Evolutionary conservation across 108 stramenopile species (phyloP).

Genomic region (Pelagomonas calceolata): DNA sequence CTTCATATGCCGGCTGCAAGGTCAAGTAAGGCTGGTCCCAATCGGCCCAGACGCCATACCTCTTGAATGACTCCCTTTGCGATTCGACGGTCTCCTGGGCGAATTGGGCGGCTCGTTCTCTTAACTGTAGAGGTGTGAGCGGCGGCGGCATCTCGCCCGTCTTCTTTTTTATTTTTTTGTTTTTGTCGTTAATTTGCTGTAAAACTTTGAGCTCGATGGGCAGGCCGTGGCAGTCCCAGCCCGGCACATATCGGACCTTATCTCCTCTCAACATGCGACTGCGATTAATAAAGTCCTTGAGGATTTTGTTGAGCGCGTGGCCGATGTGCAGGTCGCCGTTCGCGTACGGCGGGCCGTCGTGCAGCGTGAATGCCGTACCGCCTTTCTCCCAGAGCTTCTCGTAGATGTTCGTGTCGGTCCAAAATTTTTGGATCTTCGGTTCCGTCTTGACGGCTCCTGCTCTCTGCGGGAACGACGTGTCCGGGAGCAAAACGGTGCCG

Average conservation of each 20-base stretch:
- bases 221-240: slow-evolving; percentile 99
- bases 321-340: slow-evolving; percentile 98
- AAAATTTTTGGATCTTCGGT: slow-evolving; percentile 77
- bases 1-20: slow-evolving; percentile 87
- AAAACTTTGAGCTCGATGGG: slow-evolving; percentile 98
- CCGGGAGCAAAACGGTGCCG: slow-evolving; percentile 57
- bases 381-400: slow-evolving; percentile 54
- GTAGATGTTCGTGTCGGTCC: slow-evolving; percentile 73
- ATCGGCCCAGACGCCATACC: slow-evolving; percentile 91
- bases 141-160: slow-evolving; percentile 33
- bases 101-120: slow-evolving; percentile 74
- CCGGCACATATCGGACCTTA: slow-evolving; percentile 91
- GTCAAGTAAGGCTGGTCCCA: slow-evolving; percentile 94
- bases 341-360: slow-evolving; percentile 99
- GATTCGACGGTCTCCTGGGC: slow-evolving; percentile 79
- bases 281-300: slow-evolving; percentile 97
- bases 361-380: slow-evolving; percentile 60
- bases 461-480: slow-evolving; percentile 80
- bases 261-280: slow-evolving; percentile 80
- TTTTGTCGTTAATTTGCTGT: slow-evolving; percentile 55
- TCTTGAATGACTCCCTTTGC: slow-evolving; percentile 70
- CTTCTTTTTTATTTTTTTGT: slow-evolving; percentile 56
- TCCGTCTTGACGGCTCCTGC: slow-evolving; percentile 84
- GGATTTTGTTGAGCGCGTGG: slow-evolving; percentile 94
- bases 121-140: slow-evolving; percentile 64